Percentiles rank a stretch among this genome's conserved stretches.
Conservation (phyloP, 2,329 filamentous ascomycete species). For the Orbilia quercus region DNA sequence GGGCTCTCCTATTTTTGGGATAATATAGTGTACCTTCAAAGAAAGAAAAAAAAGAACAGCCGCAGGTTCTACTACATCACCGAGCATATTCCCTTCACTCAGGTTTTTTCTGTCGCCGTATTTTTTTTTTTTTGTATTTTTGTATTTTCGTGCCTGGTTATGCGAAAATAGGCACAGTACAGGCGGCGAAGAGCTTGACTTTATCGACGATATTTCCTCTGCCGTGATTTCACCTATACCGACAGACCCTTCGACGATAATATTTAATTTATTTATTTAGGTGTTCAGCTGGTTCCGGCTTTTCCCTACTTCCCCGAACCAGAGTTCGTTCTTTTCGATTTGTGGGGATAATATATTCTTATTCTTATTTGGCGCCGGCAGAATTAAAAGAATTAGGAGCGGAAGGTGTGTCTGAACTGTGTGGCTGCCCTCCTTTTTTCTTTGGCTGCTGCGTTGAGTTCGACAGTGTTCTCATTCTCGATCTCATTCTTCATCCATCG, state of each 20-base stretch:
- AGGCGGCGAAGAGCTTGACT: constrained; percentile 32
- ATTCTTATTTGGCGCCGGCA: constrained; percentile 23
- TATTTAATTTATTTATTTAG: too few species aligned
- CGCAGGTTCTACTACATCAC: constrained; percentile 52
- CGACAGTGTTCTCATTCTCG: constrained; percentile 3
- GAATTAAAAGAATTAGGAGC: not conserved
- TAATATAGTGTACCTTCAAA: not conserved
- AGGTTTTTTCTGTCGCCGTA: constrained; percentile 17
- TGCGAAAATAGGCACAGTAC: constrained; percentile 13
- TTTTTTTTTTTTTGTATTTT: constrained; percentile 10
- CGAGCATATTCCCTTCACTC: constrained; percentile 19
- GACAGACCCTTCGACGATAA: too few species aligned
- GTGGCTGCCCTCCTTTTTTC: not conserved
- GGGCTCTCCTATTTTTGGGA: constrained; percentile 46
- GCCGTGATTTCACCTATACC: constrained; percentile 9
- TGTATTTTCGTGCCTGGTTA: constrained; percentile 8
- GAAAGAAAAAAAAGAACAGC: constrained; percentile 9
- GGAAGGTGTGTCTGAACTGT: not conserved
- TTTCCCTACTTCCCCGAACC: not conserved
- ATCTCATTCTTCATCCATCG: not conserved
- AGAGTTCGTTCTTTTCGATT: not conserved
- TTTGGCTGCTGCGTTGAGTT: constrained; percentile 12
- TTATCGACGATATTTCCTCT: constrained; percentile 18
- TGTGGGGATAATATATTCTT: constrained; percentile 6
- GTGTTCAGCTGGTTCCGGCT: too few species aligned